phyloP scores from a whole-genome alignment of 768 basidiomycete species.

The Pleurotus eryngii region DNA sequence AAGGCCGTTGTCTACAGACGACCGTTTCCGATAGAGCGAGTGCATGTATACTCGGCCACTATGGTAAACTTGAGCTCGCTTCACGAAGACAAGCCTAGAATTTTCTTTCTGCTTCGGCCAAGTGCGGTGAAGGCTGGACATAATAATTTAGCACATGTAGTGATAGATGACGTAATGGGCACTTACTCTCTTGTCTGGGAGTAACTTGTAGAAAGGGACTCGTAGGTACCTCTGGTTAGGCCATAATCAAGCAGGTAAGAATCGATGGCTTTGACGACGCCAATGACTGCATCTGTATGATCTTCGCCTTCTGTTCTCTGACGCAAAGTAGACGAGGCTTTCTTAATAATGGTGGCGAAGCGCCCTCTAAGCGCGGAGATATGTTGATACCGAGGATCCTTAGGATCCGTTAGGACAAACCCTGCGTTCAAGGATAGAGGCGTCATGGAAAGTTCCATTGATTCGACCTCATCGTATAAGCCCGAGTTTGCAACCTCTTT shows the following conservation, averaged over 20 bases:
- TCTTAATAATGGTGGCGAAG: conserved; percentile 66
- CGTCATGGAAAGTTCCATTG: conserved; percentile 66
- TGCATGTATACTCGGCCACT: conserved; percentile 76
- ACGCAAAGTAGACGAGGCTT: conserved; percentile 62
- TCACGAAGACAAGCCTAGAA: conserved; percentile 69
- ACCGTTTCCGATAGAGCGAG: conserved; percentile 68
- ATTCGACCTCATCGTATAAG: conserved; percentile 58
- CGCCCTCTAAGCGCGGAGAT: conserved; percentile 53
- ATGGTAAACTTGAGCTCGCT: conserved; percentile 78
- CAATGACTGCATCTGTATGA: conserved; percentile 82
- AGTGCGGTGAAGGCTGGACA: conserved; percentile 54
- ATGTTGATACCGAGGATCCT: conserved; percentile 71
- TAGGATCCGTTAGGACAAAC: conserved; percentile 68
- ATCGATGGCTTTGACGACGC: conserved; percentile 70
- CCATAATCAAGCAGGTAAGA: conserved; percentile 73
- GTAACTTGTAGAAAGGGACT: conserved; percentile 65
- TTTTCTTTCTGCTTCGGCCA: conserved; percentile 75
- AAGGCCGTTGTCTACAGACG: conserved; percentile 68
- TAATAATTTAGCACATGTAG: conserved; percentile 2
- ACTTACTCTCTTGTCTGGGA: conserved; percentile 59
- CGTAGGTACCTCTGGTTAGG: conserved; percentile 54
- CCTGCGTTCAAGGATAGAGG: conserved; percentile 70
- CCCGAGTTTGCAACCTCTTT: conserved; percentile 59
- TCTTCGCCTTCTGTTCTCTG: conserved; percentile 68
- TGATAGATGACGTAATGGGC: neutral